These are phyloP conservation scores for Phalaenopsis aphrodite DNA, from an alignment of 106 monocot genomes.

Conservation along the genomic window DNA sequence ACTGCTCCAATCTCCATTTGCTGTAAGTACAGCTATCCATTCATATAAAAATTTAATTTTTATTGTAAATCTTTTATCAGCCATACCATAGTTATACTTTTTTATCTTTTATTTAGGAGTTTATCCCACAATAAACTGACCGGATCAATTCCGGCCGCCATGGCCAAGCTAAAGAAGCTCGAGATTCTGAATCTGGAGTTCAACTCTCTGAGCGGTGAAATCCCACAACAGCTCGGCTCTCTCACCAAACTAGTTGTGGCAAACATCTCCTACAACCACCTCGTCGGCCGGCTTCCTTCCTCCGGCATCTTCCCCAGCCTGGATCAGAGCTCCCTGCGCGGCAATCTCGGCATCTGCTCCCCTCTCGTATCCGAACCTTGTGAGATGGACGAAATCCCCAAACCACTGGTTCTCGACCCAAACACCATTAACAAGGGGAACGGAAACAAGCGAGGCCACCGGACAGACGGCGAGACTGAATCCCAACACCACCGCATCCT, in stretches of 20 bases:
- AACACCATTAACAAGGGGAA: conserved; percentile 17
- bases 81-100: neutral
- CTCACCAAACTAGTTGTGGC: conserved; percentile 20
- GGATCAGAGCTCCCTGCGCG: conserved; percentile 23
- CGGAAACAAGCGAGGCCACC: neutral
- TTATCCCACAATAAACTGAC: conserved; percentile 19
- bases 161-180: conserved; percentile 48
- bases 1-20: conserved; percentile 23
- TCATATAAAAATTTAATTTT: neutral
- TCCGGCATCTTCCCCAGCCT: conserved; percentile 60
- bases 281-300: conserved; percentile 72
- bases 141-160: conserved; percentile 15
- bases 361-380: conserved; percentile 46
- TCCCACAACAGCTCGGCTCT: conserved; percentile 59
- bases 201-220: conserved; percentile 73
- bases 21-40: conserved; percentile 9
- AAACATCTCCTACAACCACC: conserved; percentile 77
- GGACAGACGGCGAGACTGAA: neutral
- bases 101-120: conserved; percentile 14
- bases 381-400: conserved; percentile 38
- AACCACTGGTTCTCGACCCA: conserved; percentile 59
- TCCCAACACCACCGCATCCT: conserved; percentile 18
- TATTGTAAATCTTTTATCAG: neutral
- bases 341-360: conserved; percentile 54
- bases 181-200: conserved; percentile 82